These are phyloP conservation scores for Heterobasidion parviporum DNA, from an alignment of 1,284 basidiomycete species.

Conservation along the genomic window DNA sequence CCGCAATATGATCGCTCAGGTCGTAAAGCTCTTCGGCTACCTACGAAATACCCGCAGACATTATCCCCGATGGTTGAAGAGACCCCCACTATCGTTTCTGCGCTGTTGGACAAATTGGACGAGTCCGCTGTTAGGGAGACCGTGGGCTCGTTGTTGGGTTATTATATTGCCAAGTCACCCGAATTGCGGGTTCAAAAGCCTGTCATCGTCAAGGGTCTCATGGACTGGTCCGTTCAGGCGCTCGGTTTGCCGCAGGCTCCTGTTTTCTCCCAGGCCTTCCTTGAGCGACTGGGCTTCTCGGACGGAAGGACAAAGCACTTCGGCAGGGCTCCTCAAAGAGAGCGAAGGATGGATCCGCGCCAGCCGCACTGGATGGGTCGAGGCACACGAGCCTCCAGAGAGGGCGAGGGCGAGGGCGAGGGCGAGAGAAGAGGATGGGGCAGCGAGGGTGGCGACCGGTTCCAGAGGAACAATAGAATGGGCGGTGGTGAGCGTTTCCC, in stretches of 20 bases:
- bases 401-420: background rate
- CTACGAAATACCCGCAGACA: slow-evolving; percentile 1
- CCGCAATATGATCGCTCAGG: background rate
- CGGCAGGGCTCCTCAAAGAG: slow-evolving; percentile 1
- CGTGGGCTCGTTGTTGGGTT: slow-evolving; percentile 70
- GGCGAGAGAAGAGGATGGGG: no score
- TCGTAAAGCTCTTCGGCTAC: background rate
- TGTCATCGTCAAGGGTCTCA: slow-evolving; percentile 53
- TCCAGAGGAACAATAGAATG: background rate
- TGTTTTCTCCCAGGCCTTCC: slow-evolving; percentile 38
- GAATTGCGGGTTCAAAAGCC: slow-evolving; percentile 41
- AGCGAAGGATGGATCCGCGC: background rate
- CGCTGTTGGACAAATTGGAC: slow-evolving; percentile 32
- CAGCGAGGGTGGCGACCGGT: background rate
- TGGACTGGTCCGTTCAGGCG: slow-evolving; percentile 56
- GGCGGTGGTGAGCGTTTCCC: no score
- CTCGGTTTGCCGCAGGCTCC: slow-evolving; percentile 44
- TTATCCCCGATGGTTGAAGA: slow-evolving; percentile 22
- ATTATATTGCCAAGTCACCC: slow-evolving; percentile 52
- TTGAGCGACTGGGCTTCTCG: slow-evolving; percentile 28
- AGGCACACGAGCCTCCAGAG: background rate
- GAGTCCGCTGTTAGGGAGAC: slow-evolving; percentile 53
- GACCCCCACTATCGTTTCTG: slow-evolving; percentile 24
- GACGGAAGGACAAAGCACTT: background rate
- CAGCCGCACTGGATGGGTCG: slow-evolving; percentile 4